phyloP scores from a whole-genome alignment of 75 land plant genomes.

The Chamaecyparis obtusa region DNA sequence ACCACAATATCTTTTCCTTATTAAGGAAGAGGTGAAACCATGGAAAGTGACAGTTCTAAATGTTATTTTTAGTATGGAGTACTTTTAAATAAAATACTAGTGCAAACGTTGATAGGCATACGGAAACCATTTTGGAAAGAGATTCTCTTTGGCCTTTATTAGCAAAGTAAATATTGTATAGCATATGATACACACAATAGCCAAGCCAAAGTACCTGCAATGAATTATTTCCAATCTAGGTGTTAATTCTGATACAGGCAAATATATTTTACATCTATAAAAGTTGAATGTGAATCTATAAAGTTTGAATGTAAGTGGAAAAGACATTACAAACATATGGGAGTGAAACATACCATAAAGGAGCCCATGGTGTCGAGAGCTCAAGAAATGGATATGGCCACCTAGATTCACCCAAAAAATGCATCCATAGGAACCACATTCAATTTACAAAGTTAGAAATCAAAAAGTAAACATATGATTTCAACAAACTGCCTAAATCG shows the following conservation, averaged over 20 bases:
- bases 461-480: neutral
- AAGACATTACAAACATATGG: neutral
- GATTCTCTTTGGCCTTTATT: neutral
- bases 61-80: neutral
- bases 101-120: neutral
- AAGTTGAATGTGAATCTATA: neutral
- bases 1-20: neutral
- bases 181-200: conserved; percentile 44
- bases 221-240: neutral
- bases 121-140: conserved; percentile 5
- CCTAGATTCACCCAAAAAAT: conserved; percentile 29
- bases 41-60: neutral
- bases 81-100: neutral
- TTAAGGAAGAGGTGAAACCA: neutral
- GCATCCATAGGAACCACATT: neutral
- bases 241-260: neutral
- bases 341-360: conserved; percentile 43
- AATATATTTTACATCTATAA: neutral
- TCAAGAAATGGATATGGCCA: conserved; percentile 79
- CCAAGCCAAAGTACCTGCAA: conserved; percentile 49
- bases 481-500: neutral
- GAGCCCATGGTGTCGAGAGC: conserved; percentile 57
- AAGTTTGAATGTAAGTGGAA: neutral
- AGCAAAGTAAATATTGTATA: conserved; percentile 24
- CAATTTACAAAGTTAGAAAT: neutral